These are phyloP conservation scores for Colletotrichum spaethianum DNA, from an alignment of 2,329 filamentous ascomycete genomes.

Conservation along the genomic window DNA sequence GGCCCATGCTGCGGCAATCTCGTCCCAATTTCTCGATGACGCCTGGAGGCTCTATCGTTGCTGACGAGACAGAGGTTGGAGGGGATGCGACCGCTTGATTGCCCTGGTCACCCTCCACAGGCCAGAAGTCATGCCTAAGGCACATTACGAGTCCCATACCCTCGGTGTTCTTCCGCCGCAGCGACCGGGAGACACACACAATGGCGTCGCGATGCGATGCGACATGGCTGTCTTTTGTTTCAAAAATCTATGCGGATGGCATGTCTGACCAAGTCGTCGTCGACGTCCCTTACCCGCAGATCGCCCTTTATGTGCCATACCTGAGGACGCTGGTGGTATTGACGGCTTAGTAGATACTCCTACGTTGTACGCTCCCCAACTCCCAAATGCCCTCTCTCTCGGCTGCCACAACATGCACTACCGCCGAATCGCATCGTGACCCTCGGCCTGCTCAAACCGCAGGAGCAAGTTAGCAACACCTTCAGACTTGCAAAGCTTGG, in stretches of 20 bases:
- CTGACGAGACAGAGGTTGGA: neutral
- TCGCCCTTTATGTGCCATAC: slow-evolving; percentile 13
- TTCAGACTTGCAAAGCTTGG: slow-evolving; percentile 15
- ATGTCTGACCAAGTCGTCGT: slow-evolving; percentile 13
- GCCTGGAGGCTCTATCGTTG: neutral
- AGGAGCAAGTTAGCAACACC: slow-evolving; percentile 2
- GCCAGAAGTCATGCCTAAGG: slow-evolving; percentile 16
- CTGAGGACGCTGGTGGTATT: neutral
- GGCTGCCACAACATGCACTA: slow-evolving; percentile 6
- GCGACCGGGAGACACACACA: slow-evolving; percentile 14
- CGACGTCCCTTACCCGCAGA: slow-evolving; percentile 25
- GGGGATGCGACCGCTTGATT: neutral
- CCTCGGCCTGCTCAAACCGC: slow-evolving; percentile 7
- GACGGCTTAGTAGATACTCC: neutral
- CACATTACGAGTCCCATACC: slow-evolving; percentile 28
- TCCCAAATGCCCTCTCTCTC: neutral
- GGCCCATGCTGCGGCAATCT: slow-evolving; percentile 1
- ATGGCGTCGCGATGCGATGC: slow-evolving; percentile 35
- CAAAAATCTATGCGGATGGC: slow-evolving; percentile 28
- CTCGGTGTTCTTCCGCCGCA: slow-evolving; percentile 34
- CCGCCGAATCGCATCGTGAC: slow-evolving; percentile 12
- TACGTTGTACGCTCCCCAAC: neutral
- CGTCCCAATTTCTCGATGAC: neutral
- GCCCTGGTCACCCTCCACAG: neutral
- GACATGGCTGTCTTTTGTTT: slow-evolving; percentile 39